A percentile compares a stretch with the other conserved stretches of the same genome.
Evolutionary conservation across 1,284 basidiomycete genomes (phyloP).

Genomic region (Laetiporus sulphureus): DNA sequence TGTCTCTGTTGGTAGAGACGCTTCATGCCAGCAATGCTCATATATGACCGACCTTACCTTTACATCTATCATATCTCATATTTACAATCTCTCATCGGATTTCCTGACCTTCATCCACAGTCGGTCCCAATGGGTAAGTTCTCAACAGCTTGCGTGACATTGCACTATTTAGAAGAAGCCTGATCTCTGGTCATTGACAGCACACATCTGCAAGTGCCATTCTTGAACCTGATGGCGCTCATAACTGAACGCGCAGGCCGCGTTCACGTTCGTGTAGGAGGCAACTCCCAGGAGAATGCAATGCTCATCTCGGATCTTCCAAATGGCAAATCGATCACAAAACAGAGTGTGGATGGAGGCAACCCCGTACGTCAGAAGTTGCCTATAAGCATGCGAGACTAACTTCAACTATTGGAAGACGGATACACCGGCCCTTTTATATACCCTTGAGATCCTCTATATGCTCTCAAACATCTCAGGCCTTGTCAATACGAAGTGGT

Average conservation of each 20-base stretch:
- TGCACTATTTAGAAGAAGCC: too few relatives aligned
- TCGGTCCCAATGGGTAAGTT: not conserved
- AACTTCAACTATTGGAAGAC: too few relatives aligned
- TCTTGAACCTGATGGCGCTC: slow-evolving; percentile 61
- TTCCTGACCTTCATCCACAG: slow-evolving; percentile 1
- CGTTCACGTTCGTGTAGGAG: slow-evolving; percentile 62
- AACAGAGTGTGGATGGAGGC: slow-evolving; percentile 11
- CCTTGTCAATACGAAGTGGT: slow-evolving; percentile 35
- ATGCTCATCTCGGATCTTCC: slow-evolving; percentile 19
- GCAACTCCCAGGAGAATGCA: slow-evolving; percentile 69
- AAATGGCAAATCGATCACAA: slow-evolving; percentile 13
- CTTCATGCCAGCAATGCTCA: too few relatives aligned
- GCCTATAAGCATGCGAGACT: too few relatives aligned
- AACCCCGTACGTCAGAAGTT: slow-evolving; percentile 14
- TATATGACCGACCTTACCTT: too few relatives aligned
- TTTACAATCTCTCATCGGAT: not conserved
- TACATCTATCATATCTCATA: too few relatives aligned
- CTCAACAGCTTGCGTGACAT: not conserved
- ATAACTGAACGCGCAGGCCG: slow-evolving; percentile 53
- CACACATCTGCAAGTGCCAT: slow-evolving; percentile 4
- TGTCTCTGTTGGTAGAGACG: too few relatives aligned
- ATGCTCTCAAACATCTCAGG: slow-evolving; percentile 34
- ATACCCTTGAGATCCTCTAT: slow-evolving; percentile 35
- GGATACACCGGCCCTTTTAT: slow-evolving; percentile 35
- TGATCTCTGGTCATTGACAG: too few relatives aligned